Conservation (phyloP, 2,329 filamentous ascomycete genomes). For the Purpureocillium lavendulum region DNA sequence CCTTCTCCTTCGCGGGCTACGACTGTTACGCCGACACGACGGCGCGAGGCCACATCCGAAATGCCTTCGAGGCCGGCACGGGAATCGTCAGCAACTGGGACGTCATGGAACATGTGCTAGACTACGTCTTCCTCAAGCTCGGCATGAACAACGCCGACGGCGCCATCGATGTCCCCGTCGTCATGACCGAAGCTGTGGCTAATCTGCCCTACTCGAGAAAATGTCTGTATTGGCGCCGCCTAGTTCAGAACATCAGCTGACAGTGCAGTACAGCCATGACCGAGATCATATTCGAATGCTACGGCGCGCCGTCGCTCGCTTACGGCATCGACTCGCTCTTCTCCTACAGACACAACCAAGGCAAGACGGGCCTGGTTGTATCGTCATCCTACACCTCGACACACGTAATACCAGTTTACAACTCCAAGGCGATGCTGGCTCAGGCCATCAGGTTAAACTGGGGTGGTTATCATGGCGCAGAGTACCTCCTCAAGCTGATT, state of each 20-base stretch:
- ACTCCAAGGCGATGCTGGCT: slow-evolving; percentile 73
- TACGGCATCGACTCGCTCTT: slow-evolving; percentile 97
- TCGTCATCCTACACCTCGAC: slow-evolving; percentile 92
- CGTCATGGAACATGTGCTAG: slow-evolving; percentile 87
- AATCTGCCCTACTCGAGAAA: slow-evolving; percentile 84
- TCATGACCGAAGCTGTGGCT: slow-evolving; percentile 93
- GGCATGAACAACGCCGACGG: slow-evolving; percentile 72
- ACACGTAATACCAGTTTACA: slow-evolving; percentile 87
- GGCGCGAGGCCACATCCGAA: slow-evolving; percentile 80
- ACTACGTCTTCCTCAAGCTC: slow-evolving; percentile 91
- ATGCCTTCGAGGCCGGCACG: slow-evolving; percentile 82
- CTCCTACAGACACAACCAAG: slow-evolving; percentile 87
- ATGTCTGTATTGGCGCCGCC: slow-evolving; percentile 47
- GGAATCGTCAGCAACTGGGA: slow-evolving; percentile 97
- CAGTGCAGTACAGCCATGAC: slow-evolving; percentile 65
- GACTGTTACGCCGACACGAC: slow-evolving; percentile 95
- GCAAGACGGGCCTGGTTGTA: slow-evolving; percentile 77
- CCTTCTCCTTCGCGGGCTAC: slow-evolving; percentile 82
- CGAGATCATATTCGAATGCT: slow-evolving; percentile 95
- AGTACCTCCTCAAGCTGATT: slow-evolving; percentile 85
- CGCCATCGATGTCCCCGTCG: slow-evolving; percentile 72
- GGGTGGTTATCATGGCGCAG: slow-evolving; percentile 83
- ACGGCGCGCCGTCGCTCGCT: slow-evolving; percentile 78
- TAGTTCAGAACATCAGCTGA: slow-evolving; percentile 9
- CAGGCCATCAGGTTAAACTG: slow-evolving; percentile 89